Conservation (phyloP, 2,329 filamentous ascomycete species). For the Fusarium kyushuense region DNA sequence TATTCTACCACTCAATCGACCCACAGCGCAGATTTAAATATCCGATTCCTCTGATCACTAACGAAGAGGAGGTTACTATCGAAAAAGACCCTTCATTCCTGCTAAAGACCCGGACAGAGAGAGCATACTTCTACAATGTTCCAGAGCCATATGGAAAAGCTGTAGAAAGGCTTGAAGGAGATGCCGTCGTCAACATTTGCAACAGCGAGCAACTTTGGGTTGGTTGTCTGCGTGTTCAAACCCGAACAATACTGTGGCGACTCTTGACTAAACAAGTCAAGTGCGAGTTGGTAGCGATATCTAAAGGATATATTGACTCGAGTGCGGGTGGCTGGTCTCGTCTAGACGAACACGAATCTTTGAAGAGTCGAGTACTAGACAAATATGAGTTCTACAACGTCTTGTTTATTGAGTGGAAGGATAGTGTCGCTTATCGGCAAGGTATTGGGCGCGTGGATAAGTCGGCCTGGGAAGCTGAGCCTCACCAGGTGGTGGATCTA, state of each 20-base stretch:
- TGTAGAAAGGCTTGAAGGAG: not conserved
- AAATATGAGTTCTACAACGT: not conserved
- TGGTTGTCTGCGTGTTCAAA: not conserved
- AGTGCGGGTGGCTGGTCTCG: not conserved
- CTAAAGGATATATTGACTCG: not conserved
- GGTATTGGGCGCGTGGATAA: not conserved
- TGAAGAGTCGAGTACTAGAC: not conserved
- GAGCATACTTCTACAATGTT: not conserved
- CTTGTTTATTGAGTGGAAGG: not conserved
- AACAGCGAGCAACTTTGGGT: not conserved
- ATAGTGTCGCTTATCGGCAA: not conserved
- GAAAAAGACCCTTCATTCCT: not conserved
- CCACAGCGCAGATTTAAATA: not conserved
- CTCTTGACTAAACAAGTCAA: not conserved
- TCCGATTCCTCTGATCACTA: not conserved
- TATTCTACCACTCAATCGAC: not conserved
- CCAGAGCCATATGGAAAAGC: not conserved
- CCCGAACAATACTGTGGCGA: not conserved
- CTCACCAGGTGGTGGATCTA: not conserved
- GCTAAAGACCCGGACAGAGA: not conserved
- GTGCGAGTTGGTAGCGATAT: not conserved
- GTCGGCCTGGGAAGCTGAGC: not conserved
- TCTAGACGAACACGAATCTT: not conserved
- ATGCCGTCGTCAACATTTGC: not conserved
- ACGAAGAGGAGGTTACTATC: fast-evolving